Conservation (phyloP, 495 filamentous ascomycete species). For the Daldinia decipiens region DNA sequence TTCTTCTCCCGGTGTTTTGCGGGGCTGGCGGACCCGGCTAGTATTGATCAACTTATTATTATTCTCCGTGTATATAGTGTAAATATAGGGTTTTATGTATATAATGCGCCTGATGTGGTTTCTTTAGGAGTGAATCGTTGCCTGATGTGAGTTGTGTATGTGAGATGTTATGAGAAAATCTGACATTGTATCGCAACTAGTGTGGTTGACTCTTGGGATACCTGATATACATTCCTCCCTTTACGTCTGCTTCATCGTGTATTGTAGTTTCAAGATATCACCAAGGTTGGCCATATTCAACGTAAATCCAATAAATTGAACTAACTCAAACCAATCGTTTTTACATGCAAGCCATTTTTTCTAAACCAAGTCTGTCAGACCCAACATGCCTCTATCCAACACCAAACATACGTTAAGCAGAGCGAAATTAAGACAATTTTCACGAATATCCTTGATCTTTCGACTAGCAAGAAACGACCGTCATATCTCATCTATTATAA, state of each 20-base stretch:
- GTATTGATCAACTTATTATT: background rate
- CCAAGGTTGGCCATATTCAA: background rate
- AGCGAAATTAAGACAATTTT: background rate
- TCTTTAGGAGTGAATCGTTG: too few relatives aligned
- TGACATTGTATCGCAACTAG: too few relatives aligned
- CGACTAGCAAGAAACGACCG: background rate
- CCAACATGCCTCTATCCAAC: background rate
- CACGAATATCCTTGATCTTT: background rate
- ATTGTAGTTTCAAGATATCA: background rate
- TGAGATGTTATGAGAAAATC: too few relatives aligned
- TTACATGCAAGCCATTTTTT: background rate
- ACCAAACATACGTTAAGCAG: background rate
- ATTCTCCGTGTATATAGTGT: slow-evolving; percentile 4
- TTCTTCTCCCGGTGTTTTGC: background rate
- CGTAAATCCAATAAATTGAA: background rate
- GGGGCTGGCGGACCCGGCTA: background rate
- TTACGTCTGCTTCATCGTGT: background rate
- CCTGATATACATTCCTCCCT: background rate
- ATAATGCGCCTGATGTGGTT: background rate
- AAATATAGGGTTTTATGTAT: slow-evolving; percentile 1
- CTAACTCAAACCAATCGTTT: background rate
- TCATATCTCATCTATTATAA: background rate
- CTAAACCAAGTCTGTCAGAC: background rate
- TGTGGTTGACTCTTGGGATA: too few relatives aligned
- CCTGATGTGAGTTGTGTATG: too few relatives aligned